Percentiles rank a stretch among this genome's conserved stretches.
These are phyloP conservation scores for Citrullus mucosospermus DNA, from an alignment of 306 rosid species.

Conservation along the genomic window DNA sequence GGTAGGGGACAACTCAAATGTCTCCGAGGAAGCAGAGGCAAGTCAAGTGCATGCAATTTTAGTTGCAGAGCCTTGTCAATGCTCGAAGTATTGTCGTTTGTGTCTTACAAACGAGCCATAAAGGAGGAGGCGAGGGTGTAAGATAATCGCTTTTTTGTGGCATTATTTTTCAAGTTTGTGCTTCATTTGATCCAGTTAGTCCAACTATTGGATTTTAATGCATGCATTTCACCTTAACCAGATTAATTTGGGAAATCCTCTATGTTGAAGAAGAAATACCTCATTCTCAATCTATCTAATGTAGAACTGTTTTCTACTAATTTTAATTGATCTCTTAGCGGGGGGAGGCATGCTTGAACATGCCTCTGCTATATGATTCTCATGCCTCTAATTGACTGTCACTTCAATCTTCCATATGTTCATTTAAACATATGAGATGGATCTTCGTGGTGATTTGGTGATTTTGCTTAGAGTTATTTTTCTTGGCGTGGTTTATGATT, in stretches of 20 bases:
- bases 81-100: slow-evolving; percentile 41
- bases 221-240: not conserved
- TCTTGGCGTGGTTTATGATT: not conserved
- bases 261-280: not conserved
- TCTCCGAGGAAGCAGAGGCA: slow-evolving; percentile 30
- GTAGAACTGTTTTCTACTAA: not conserved
- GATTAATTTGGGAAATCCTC: not conserved
- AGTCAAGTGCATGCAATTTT: slow-evolving; percentile 34
- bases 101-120: slow-evolving; percentile 25
- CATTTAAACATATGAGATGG: not conserved
- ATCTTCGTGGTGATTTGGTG: not conserved
- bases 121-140: slow-evolving; percentile 33
- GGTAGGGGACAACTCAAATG: slow-evolving; percentile 29
- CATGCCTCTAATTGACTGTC: not conserved
- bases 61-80: slow-evolving; percentile 43
- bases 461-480: not conserved
- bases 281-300: not conserved
- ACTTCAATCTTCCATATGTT: not conserved
- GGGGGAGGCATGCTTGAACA: not conserved
- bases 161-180: slow-evolving; percentile 22
- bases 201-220: not conserved
- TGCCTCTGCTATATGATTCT: not conserved
- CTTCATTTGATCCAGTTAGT: slow-evolving; percentile 12
- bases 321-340: not conserved
- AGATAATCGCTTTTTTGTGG: slow-evolving; percentile 33